These are phyloP conservation scores for Phytopythium delawarense DNA, from an alignment of 352 stramenopile genomes.

Conservation along the genomic window DNA sequence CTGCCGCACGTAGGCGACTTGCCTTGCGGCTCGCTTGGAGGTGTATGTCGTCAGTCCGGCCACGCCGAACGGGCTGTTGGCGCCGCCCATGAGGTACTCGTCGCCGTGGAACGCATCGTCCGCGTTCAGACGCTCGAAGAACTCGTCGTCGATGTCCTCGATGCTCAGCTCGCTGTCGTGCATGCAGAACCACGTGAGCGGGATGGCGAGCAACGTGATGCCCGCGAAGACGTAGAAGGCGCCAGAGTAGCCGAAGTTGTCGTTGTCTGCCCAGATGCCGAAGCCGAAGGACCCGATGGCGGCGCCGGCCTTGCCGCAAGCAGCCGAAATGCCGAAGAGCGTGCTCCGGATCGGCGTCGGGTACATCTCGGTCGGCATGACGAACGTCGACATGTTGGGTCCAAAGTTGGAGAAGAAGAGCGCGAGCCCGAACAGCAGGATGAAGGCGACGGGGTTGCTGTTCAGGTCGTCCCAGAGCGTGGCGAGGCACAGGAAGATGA, in stretches of 20 bases:
- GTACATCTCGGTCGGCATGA: conserved; percentile 87
- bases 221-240: conserved; percentile 58
- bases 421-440: conserved; percentile 66
- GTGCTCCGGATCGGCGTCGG: conserved; percentile 81
- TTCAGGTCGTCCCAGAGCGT: conserved; percentile 59
- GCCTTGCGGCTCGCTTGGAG: no score
- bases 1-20: no score
- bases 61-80: neutral
- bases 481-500: conserved; percentile 60
- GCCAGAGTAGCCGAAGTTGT: conserved; percentile 48
- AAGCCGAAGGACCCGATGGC: conserved; percentile 65
- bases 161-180: conserved; percentile 19
- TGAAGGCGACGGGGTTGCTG: conserved; percentile 48
- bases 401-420: no score
- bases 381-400: conserved; percentile 87
- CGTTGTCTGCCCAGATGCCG: conserved; percentile 56
- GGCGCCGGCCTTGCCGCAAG: conserved; percentile 84
- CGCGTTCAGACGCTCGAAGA: conserved; percentile 11
- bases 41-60: neutral
- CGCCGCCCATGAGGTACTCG: neutral
- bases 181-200: conserved; percentile 24
- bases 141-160: conserved; percentile 20
- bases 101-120: conserved; percentile 1
- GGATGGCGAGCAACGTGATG: conserved; percentile 49
- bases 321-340: conserved; percentile 87